Evolutionary conservation across 495 filamentous ascomycete genomes (phyloP), one percentile per base, ranked within the genome.

Genomic region (Annulohypoxylon moriforme): DNA sequence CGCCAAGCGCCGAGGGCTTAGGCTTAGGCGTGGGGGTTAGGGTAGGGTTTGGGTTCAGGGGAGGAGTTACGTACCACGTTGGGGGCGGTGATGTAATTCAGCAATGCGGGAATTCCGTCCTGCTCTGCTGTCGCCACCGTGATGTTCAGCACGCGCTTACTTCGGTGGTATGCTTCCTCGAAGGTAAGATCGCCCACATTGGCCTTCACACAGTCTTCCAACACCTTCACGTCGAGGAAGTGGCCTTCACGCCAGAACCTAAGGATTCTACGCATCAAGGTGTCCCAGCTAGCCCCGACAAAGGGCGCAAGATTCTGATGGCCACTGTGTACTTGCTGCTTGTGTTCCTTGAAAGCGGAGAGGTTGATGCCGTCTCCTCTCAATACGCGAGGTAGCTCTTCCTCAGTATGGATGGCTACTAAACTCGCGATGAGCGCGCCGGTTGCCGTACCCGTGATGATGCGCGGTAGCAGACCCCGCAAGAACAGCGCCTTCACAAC

Each of bases 41-140:
- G 31, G 47, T 29, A 29, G 24, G 31, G 47, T 40, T n/a, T n/a
- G 4, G 36, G 2, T 38, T 31, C 4, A n/a, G n/a, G 49, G 20
- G 22, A 29, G 27, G 50, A 55, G 4, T 14, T 20, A 90, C 91
- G 60, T 88, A 94, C 91, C 73, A 98, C 94, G 75, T 98, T 96
- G 24, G 95, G 95, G 11, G 95, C 93, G 13, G 95, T 98, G 56
- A 98, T 82, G 75, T 98, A 96, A 79, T 98, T 98, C 6, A 98
- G 85, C 20, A 97, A 79, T 64, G 91, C 94, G 8, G 95, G 95
- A 1, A 93, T 88, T 50, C 92, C 93, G n/a, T 89, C 89, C 44
- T 90, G 85, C 11, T 88, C 88, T 8, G 87, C 87, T 2, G 91
- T 91, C 1, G 91, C 91, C 42, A 98, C 90, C 0, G 94, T 97